Evolutionary conservation across 2,329 filamentous ascomycete genomes (phyloP), one percentile per base, ranked within the genome.

Genomic region (Hypocreales sp.): DNA sequence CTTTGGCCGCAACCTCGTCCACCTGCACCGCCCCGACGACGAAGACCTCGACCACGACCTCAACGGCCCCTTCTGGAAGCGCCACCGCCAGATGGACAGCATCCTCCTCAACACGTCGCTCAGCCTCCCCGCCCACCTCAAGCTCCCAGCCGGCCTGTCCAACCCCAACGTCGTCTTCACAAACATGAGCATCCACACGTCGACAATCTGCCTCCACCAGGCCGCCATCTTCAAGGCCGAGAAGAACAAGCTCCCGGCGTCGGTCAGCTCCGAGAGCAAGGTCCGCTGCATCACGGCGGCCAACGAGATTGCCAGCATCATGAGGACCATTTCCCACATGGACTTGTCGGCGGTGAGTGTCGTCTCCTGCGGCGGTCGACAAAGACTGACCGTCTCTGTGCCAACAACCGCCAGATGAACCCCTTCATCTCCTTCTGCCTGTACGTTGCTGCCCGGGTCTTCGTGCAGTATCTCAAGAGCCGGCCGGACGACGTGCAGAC

Each of bases 221-320:
- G 90, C 87, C 3, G 90, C 90, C 15, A 95, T 98, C 13, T 94
- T 87, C 64, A 95, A 94, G 48, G 84, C 86, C 0, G 87, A 95
- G 42, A 90, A 84, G 54, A 79, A 93, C 50, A 70, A 73, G 28
- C 58, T 94, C 34, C 75, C 82, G 1, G 59, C 67, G 2, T 75
- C 78, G 12, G 76, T 94, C 25, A 76, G 80, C 36, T 73, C 79
- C 2, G 87, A 95, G 47, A 93, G 86, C 50, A 94, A 93, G 50
- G 72, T 90, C 10, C 71, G 90, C 34, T 95, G 90, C 42, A 83
- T 95, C 32, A 84, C 84, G 14, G 84, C 87, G 9, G 90, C 90
- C 16, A 84, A 86, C 31, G 86, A 94, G 47, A 92, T 94, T 45
- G 80, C 86, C 7, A 86, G 74, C 39, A 87, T 93, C 37, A 95